Evolutionary conservation across 2,329 filamentous ascomycete genomes (phyloP), one percentile per base, ranked within the genome.

Genomic region (Penicillium sp.): DNA sequence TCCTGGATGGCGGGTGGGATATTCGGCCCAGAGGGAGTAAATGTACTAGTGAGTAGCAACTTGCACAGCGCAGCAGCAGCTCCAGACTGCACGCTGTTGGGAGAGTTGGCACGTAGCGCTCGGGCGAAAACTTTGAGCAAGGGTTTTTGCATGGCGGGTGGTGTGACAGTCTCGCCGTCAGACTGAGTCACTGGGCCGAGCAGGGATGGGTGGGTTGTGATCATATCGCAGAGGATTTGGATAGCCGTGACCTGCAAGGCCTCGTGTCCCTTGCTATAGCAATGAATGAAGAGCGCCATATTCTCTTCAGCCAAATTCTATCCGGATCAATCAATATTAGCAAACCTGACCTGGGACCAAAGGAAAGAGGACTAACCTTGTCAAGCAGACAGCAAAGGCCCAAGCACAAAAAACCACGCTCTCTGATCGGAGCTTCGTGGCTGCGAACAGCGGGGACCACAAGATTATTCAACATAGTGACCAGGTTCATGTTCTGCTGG

Each of bases 391-490:
- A 92, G 71, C 91, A 97, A 9, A 99, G 80, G 4, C 94, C 94
- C 9, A 99, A 78, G 66, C 93, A 97, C 18, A 95, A 81, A 11
- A 99, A 79, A 16, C 94, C 94, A 53, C 91, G 84, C 74, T 99
- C 94, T 58, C 94, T 85, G 41, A 99, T 91, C 1, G 92, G 91
- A 5, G 91, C 90, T 69, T 97, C 92, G 64, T 96, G 91, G 67
- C 89, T 94, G 61, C 93, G 87, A 14, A 99, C 93, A 27, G 94
- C 94, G 7, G 94, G 94, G 2, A 99, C 91, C 40, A 99, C 90
- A 8, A 99, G 82, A 61, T 94, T 97, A 78, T 99, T 97, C 46
- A 99, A 81, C 89, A 97, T 97, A n/a, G 90, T 90, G 4, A 96
- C 90, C n/a, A 97, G 77, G 67, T 96, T 88, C 53, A 89, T 86